These are phyloP conservation scores for Cladosporium velox DNA, from an alignment of 2,329 filamentous ascomycete species.

Conservation along the genomic window DNA sequence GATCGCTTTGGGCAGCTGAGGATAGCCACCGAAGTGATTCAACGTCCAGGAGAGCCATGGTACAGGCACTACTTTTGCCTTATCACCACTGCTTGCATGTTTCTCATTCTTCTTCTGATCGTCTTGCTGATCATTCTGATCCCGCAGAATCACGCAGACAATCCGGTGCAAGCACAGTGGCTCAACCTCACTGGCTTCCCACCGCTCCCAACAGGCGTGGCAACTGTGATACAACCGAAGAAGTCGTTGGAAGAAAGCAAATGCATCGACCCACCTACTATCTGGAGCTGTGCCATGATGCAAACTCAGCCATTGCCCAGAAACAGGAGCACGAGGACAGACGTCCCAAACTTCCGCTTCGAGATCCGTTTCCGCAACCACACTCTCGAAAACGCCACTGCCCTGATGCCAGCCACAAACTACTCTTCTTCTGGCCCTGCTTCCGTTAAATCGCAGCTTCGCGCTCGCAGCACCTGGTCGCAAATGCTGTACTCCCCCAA, in stretches of 20 bases:
- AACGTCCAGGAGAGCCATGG: constrained; percentile 28
- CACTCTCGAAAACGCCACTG: constrained; percentile 17
- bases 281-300: constrained; percentile 86
- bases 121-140: constrained; percentile 42
- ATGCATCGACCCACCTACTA: constrained; percentile 70
- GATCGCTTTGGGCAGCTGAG: constrained; percentile 36
- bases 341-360: constrained; percentile 77
- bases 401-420: background rate
- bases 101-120: constrained; percentile 41
- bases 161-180: constrained; percentile 61
- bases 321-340: constrained; percentile 55
- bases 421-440: background rate
- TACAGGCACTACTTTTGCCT: constrained; percentile 34
- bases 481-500: constrained; percentile 46
- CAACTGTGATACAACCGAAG: constrained; percentile 74
- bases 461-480: constrained; percentile 16
- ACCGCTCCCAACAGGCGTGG: constrained; percentile 79
- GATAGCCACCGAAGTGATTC: constrained; percentile 30
- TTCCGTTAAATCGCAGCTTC: background rate
- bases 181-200: constrained; percentile 85
- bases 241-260: constrained; percentile 63
- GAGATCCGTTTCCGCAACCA: constrained; percentile 66
- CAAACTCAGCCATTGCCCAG: constrained; percentile 39
- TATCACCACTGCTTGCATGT: constrained; percentile 35
- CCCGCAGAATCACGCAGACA: constrained; percentile 44